Evolutionary conservation across 495 filamentous ascomycete genomes (phyloP), one percentile per base, ranked within the genome.

Genomic region (Penicillium steckii): DNA sequence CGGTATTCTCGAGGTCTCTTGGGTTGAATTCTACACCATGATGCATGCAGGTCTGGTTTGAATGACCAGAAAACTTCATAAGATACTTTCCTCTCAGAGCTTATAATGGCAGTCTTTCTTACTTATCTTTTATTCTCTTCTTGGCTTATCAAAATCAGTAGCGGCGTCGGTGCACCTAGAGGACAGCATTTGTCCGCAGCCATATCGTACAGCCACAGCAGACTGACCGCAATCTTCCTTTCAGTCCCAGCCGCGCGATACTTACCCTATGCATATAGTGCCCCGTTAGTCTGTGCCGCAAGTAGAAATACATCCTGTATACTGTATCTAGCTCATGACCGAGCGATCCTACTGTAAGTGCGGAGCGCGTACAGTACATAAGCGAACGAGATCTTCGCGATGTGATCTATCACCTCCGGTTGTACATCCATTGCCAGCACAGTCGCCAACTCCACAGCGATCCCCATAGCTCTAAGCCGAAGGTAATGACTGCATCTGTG

Each of bases 381-480:
- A 24, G 18, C 38, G 38, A 41, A 23, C 38, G 38, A 37, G 42
- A 44, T 44, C 25, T 17, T 44, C 24, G 27, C 2, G n/a, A 47
- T 22, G 29, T 47, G 27, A 47, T 47, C 15, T 47, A 47, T 47
- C 44, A 47, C 26, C 2, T 33, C 27, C 19, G 12, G 29, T 19
- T 23, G 38, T 8, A 41, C 18, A 23, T 22, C 13, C 17, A 24
- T 12, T 23, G 38, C 33, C 33, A 37, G 18, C 33, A 15, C 33
- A 37, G 15, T n/a, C 33, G 33, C 15, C 15, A 2, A 37, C 33
- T 37, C 33, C 33, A 15, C 33, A 37, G n/a, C 33, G 33, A 37
- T 37, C 33, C 33, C 0, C 33, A 37, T 15, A 15, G n/a, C 33
- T 37, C 18, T 18, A 37, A n/a, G n/a, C n/a, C n/a, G n/a, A n/a